A percentile compares a stretch with the other conserved stretches of the same genome.
Evolutionary conservation across 2,329 filamentous ascomycete genomes (phyloP).

Genomic region (Talaromyces marneffei): DNA sequence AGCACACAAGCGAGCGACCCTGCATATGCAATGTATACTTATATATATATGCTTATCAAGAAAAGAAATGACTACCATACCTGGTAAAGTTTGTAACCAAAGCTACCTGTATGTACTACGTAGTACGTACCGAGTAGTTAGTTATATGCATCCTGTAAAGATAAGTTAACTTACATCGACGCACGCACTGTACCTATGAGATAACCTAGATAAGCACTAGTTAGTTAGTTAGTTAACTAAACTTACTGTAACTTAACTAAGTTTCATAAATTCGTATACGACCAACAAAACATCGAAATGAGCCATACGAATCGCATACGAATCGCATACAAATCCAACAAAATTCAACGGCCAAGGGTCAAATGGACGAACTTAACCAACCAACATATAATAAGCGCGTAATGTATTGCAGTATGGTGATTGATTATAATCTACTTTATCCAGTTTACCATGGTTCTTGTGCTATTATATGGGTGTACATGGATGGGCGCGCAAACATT

Average conservation of each 20-base stretch:
- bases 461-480: background rate
- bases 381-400: background rate
- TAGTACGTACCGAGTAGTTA: no score
- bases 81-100: background rate
- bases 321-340: background rate
- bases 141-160: no score
- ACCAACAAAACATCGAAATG: background rate
- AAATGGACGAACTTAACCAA: background rate
- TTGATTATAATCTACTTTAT: no score
- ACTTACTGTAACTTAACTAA: no score
- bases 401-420: background rate
- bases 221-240: no score
- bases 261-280: background rate
- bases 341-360: no score
- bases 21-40: constrained; percentile 13
- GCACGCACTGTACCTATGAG: no score
- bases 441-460: background rate
- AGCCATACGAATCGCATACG: background rate
- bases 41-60: constrained; percentile 7
- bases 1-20: background rate
- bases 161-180: no score
- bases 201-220: background rate
- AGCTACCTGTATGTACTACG: background rate
- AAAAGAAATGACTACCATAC: background rate
- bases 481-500: no score